Percentiles rank a stretch among this genome's conserved stretches.
Evolutionary conservation across 306 rosid species (phyloP).

Genomic region (Ceratonia siliqua): DNA sequence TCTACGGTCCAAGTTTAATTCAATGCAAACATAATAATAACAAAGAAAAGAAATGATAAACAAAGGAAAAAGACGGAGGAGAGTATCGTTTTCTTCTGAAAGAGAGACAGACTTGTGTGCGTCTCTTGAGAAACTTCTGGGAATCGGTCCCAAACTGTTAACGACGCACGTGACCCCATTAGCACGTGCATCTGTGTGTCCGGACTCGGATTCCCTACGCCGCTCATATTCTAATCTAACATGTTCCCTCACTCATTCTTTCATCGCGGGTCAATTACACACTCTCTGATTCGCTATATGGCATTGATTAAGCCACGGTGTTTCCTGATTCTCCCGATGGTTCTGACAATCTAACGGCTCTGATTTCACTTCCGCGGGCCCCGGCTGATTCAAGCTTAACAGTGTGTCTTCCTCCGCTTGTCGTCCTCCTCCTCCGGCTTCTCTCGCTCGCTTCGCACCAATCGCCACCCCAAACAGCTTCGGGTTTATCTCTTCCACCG

Average conservation of each 20-base stretch:
- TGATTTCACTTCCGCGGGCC: slow-evolving; percentile 45
- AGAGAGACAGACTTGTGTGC: slow-evolving; percentile 18
- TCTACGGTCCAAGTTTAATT: slow-evolving; percentile 27
- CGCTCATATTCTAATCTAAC: slow-evolving; percentile 20
- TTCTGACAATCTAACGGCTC: slow-evolving; percentile 56
- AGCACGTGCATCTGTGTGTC: slow-evolving; percentile 51
- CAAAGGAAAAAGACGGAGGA: not conserved
- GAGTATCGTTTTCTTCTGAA: slow-evolving; percentile 25
- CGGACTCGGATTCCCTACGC: slow-evolving; percentile 41
- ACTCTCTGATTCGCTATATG: slow-evolving; percentile 52
- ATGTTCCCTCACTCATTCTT: not conserved
- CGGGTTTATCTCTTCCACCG: slow-evolving; percentile 41
- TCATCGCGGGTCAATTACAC: slow-evolving; percentile 48
- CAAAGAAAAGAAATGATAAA: not conserved
- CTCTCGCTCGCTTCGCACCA: slow-evolving; percentile 68
- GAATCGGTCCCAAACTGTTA: slow-evolving; percentile 47
- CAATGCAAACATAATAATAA: not conserved
- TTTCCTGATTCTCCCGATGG: slow-evolving; percentile 35
- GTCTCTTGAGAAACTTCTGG: slow-evolving; percentile 58
- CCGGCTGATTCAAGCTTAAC: slow-evolving; percentile 49
- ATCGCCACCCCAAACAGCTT: slow-evolving; percentile 72
- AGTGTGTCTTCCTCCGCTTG: slow-evolving; percentile 46
- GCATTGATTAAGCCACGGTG: slow-evolving; percentile 61
- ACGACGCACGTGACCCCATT: slow-evolving; percentile 48
- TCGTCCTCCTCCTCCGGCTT: slow-evolving; percentile 15